These are phyloP conservation scores for Linnemannia zychae DNA, from an alignment of 192 early-diverging fungal species.

Conservation along the genomic window DNA sequence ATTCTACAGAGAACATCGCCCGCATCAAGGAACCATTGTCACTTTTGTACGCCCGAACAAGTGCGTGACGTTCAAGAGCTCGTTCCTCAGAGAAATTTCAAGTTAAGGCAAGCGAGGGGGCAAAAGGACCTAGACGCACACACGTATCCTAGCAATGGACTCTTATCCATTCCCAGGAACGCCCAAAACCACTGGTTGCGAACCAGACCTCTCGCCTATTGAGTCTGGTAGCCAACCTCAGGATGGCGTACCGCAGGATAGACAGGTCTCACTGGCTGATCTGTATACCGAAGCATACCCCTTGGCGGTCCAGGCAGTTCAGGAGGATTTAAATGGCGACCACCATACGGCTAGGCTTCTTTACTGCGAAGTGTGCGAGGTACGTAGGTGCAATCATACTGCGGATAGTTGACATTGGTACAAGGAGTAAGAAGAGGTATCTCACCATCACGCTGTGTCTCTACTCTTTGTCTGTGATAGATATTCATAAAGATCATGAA, in stretches of 20 bases:
- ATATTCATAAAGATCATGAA: constrained; percentile 42
- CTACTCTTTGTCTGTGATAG: background rate
- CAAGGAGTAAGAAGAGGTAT: background rate
- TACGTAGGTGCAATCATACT: background rate
- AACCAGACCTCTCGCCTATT: constrained; percentile 30
- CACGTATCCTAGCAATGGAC: constrained; percentile 19
- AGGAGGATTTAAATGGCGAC: constrained; percentile 48
- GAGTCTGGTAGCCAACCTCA: constrained; percentile 3
- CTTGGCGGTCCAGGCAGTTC: constrained; percentile 39
- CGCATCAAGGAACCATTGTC: too few species aligned
- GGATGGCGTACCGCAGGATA: background rate
- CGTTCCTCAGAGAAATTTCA: too few species aligned
- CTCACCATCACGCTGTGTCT: background rate
- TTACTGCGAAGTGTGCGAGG: constrained; percentile 56
- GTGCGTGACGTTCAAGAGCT: too few species aligned
- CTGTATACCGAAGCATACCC: constrained; percentile 45
- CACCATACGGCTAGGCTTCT: constrained; percentile 48
- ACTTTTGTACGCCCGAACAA: too few species aligned
- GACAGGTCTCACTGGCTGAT: background rate
- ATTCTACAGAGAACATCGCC: too few species aligned
- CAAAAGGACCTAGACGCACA: background rate
- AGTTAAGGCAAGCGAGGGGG: background rate
- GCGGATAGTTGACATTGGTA: background rate
- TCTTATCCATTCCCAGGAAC: constrained; percentile 29
- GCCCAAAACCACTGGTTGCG: constrained; percentile 27